Percentiles rank a stretch among this genome's conserved stretches.
These are phyloP conservation scores for Phycomyces blakesleeanus DNA, from an alignment of 192 early-diverging fungal genomes.

Conservation along the genomic window DNA sequence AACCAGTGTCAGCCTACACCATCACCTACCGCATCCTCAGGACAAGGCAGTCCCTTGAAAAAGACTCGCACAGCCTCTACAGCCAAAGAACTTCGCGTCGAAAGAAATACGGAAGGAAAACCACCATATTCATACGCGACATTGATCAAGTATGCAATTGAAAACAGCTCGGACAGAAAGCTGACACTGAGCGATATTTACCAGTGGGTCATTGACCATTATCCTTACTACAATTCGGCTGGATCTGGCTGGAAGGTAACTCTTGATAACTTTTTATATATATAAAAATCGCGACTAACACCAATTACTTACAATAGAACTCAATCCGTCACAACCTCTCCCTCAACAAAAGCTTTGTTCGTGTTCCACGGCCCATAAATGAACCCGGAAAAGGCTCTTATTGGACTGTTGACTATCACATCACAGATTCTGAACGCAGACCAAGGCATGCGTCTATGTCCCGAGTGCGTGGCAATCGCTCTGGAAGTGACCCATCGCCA, in stretches of 20 bases:
- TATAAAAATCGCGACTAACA: too few relatives aligned
- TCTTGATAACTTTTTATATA: too few relatives aligned
- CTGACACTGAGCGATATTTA: slow-evolving; percentile 83
- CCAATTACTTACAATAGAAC: slow-evolving; percentile 52
- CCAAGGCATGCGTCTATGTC: slow-evolving; percentile 6
- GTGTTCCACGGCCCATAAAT: slow-evolving; percentile 71
- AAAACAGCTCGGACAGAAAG: slow-evolving; percentile 51
- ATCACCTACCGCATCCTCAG: neutral
- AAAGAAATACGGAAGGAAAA: slow-evolving; percentile 46
- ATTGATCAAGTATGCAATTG: slow-evolving; percentile 75
- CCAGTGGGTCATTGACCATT: slow-evolving; percentile 67
- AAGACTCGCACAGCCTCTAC: neutral
- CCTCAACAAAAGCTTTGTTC: slow-evolving; percentile 78
- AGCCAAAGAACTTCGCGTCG: slow-evolving; percentile 22
- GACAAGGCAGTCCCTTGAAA: neutral
- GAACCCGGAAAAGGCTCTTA: slow-evolving; percentile 87
- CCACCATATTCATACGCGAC: slow-evolving; percentile 79
- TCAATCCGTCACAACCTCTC: slow-evolving; percentile 84
- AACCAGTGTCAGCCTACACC: neutral
- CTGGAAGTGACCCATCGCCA: slow-evolving; percentile 23
- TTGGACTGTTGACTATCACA: slow-evolving; percentile 68
- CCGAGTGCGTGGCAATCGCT: slow-evolving; percentile 24
- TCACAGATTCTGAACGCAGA: slow-evolving; percentile 27
- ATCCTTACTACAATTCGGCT: slow-evolving; percentile 71
- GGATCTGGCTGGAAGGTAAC: slow-evolving; percentile 55